These are phyloP conservation scores for Pleurotus tuoliensis DNA, from an alignment of 768 basidiomycete genomes.

Conservation along the genomic window DNA sequence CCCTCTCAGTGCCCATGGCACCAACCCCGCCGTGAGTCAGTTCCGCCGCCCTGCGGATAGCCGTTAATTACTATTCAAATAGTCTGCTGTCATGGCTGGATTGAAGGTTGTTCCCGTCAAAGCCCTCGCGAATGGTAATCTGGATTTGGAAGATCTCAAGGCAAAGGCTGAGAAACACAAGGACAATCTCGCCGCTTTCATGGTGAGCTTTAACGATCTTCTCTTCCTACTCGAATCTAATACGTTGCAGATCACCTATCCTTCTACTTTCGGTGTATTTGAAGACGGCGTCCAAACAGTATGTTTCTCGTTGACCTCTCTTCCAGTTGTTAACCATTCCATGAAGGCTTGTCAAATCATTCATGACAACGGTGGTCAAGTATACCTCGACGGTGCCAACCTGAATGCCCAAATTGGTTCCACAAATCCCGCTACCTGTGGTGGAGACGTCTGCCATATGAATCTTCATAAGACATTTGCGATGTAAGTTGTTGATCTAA, in stretches of 20 bases:
- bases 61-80: constrained; percentile 14
- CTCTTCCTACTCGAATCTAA: constrained; percentile 3
- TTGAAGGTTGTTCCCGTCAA: constrained; percentile 96
- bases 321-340: constrained; percentile 4
- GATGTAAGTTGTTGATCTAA: constrained; percentile 51
- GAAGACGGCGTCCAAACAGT: constrained; percentile 84
- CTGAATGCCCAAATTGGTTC: constrained; percentile 91
- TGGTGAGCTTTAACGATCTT: constrained; percentile 47
- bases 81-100: constrained; percentile 97
- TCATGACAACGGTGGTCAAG: constrained; percentile 93
- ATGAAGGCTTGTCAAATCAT: constrained; percentile 84
- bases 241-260: constrained; percentile 80
- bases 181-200: constrained; percentile 91
- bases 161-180: constrained; percentile 89
- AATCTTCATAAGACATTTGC: constrained; percentile 98
- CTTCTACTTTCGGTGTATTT: constrained; percentile 97
- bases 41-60: not conserved
- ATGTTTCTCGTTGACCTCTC: constrained; percentile 12
- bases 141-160: constrained; percentile 83
- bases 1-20: constrained; percentile 95
- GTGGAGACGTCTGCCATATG: constrained; percentile 96
- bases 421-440: constrained; percentile 91
- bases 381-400: constrained; percentile 97
- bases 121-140: constrained; percentile 78
- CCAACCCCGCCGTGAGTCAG: constrained; percentile 86